Conservation (phyloP, 2,329 filamentous ascomycete species). For the Cladophialophora psammophila region DNA sequence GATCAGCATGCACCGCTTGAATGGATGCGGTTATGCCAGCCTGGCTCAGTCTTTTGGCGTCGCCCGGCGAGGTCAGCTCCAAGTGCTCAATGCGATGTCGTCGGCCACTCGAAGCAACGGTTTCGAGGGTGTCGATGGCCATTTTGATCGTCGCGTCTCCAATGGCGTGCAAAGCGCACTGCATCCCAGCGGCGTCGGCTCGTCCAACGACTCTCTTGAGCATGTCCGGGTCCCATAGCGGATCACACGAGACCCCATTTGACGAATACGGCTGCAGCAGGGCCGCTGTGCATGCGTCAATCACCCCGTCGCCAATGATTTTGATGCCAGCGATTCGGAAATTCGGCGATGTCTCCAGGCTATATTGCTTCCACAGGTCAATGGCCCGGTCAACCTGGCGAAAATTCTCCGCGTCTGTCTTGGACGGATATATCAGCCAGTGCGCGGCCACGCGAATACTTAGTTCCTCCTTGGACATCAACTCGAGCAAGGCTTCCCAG, state of each 20-base stretch:
- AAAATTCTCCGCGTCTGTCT: slow-evolving; percentile 50
- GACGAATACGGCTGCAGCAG: slow-evolving; percentile 55
- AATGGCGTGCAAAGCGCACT: slow-evolving; percentile 61
- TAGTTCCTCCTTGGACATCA: slow-evolving; percentile 47
- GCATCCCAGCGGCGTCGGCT: slow-evolving; percentile 54
- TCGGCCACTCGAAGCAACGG: slow-evolving; percentile 49
- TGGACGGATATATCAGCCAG: slow-evolving; percentile 57
- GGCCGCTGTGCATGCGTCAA: slow-evolving; percentile 61
- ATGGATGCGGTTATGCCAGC: slow-evolving; percentile 55
- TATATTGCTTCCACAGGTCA: slow-evolving; percentile 51
- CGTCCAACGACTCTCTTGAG: slow-evolving; percentile 54
- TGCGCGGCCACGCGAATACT: slow-evolving; percentile 57
- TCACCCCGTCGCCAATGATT: slow-evolving; percentile 59
- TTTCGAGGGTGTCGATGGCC: slow-evolving; percentile 55
- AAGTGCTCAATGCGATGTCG: slow-evolving; percentile 62
- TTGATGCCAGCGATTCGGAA: slow-evolving; percentile 59
- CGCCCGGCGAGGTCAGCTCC: slow-evolving; percentile 57
- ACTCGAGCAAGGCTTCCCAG: slow-evolving; percentile 54
- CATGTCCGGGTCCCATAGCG: slow-evolving; percentile 56
- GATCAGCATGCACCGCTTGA: slow-evolving; percentile 52
- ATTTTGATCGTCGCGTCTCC: slow-evolving; percentile 57
- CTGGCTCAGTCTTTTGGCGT: slow-evolving; percentile 55
- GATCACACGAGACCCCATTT: slow-evolving; percentile 51
- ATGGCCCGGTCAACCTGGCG: slow-evolving; percentile 56
- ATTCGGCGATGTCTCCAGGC: slow-evolving; percentile 49